These are phyloP conservation scores for Penstemon barbatus DNA, from an alignment of 257 asterid species.

Conservation along the genomic window DNA sequence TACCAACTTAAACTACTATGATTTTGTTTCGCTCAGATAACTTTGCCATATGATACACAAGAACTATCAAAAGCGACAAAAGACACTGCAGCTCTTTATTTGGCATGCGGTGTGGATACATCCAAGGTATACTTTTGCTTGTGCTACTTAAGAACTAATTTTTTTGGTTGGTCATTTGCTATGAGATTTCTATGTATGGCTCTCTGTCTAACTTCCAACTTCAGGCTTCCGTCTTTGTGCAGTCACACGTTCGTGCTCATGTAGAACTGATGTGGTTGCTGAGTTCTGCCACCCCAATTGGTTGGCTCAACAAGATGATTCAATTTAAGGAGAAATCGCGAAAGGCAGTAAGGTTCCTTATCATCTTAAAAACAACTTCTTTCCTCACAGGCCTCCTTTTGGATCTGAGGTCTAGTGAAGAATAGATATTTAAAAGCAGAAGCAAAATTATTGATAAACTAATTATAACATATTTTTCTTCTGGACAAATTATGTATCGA, in stretches of 20 bases:
- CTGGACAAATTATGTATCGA: neutral
- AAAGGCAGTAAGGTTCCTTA: slow-evolving; percentile 60
- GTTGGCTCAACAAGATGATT: slow-evolving; percentile 96
- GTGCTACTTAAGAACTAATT: slow-evolving; percentile 16
- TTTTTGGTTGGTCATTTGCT: slow-evolving; percentile 1
- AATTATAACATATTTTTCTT: neutral
- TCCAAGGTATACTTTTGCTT: slow-evolving; percentile 60
- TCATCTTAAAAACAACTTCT: neutral
- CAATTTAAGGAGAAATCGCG: slow-evolving; percentile 93
- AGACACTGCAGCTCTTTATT: slow-evolving; percentile 95
- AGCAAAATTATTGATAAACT: neutral
- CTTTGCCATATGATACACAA: slow-evolving; percentile 78
- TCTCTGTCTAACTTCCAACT: slow-evolving; percentile 35
- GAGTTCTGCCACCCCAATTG: slow-evolving; percentile 87
- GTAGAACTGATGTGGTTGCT: slow-evolving; percentile 95
- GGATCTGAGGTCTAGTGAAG: neutral
- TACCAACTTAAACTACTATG: slow-evolving; percentile 1
- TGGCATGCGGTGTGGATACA: slow-evolving; percentile 93
- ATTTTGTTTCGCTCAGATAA: slow-evolving; percentile 58
- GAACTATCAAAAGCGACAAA: slow-evolving; percentile 77
- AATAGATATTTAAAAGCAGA: neutral
- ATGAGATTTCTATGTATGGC: slow-evolving; percentile 16
- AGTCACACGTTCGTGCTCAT: slow-evolving; percentile 96
- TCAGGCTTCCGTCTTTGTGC: slow-evolving; percentile 97
- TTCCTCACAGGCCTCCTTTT: neutral